Evolutionary conservation across 495 filamentous ascomycete genomes (phyloP).

Genomic region (Mycothermus thermophilus): DNA sequence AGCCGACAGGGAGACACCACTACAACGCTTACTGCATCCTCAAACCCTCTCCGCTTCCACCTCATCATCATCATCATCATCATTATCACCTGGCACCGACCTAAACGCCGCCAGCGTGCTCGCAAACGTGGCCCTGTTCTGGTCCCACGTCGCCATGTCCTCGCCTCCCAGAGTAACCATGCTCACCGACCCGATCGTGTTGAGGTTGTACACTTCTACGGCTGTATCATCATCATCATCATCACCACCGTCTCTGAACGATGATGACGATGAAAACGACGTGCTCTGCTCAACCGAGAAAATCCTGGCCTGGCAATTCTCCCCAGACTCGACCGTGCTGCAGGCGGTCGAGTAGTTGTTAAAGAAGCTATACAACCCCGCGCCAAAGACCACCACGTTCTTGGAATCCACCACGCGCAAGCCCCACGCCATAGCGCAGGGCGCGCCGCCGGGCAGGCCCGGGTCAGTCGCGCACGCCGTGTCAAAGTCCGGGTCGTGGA

Average conservation of each 20-base stretch:
- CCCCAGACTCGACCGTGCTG: conserved; percentile 39
- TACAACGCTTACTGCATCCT: too few species aligned
- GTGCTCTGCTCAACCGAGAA: conserved; percentile 8
- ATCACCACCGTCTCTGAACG: too few species aligned
- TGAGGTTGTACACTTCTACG: conserved; percentile 19
- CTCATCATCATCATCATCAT: neutral
- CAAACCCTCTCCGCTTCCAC: neutral
- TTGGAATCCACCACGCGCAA: conserved; percentile 55
- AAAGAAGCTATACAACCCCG: conserved; percentile 75
- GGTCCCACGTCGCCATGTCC: conserved; percentile 17
- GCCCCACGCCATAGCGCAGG: conserved; percentile 53
- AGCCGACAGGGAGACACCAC: too few species aligned
- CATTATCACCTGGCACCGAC: too few species aligned
- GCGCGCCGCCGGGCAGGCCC: conserved; percentile 23
- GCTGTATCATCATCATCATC: too few species aligned
- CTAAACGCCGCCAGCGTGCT: conserved; percentile 17
- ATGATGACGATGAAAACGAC: neutral
- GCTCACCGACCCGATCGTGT: conserved; percentile 21
- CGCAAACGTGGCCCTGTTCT: conserved; percentile 18
- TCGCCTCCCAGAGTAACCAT: conserved; percentile 15
- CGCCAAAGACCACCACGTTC: conserved; percentile 56
- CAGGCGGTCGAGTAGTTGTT: conserved; percentile 71
- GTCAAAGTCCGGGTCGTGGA: conserved; percentile 60
- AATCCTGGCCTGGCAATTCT: conserved; percentile 77
- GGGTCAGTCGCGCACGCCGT: conserved; percentile 17